A percentile compares a stretch with the other conserved stretches of the same genome.
Evolutionary conservation across 2,329 filamentous ascomycete genomes (phyloP).

Genomic region (Alternaria dauci): DNA sequence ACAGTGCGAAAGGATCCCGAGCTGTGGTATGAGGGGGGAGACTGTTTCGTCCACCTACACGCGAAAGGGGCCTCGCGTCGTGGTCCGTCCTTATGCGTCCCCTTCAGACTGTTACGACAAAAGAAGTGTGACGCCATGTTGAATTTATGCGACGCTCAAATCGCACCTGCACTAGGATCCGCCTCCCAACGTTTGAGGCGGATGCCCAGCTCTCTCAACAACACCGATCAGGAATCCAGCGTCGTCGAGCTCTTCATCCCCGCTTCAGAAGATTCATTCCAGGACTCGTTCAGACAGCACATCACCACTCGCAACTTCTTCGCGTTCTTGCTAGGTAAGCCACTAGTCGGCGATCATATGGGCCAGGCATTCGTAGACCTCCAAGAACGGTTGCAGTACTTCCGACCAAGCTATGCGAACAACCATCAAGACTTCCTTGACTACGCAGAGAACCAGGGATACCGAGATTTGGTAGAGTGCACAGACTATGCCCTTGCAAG

Average conservation of each 20-base stretch:
- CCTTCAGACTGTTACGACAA: constrained; percentile 65
- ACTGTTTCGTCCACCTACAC: constrained; percentile 76
- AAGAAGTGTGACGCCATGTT: constrained; percentile 69
- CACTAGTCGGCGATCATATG: constrained; percentile 73
- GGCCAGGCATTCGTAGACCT: constrained; percentile 70
- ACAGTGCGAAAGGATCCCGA: constrained; percentile 68
- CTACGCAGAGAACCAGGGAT: constrained; percentile 75
- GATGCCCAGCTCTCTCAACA: constrained; percentile 47
- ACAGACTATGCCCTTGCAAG: constrained; percentile 74
- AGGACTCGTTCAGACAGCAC: constrained; percentile 69
- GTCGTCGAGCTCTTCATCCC: constrained; percentile 73
- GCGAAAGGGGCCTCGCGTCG: constrained; percentile 69
- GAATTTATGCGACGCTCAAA: constrained; percentile 53
- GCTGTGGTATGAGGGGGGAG: constrained; percentile 72
- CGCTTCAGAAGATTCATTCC: constrained; percentile 63
- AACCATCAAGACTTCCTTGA: constrained; percentile 68
- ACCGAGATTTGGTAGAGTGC: constrained; percentile 70
- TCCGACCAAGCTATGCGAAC: constrained; percentile 62
- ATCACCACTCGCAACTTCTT: constrained; percentile 78
- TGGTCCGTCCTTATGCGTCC: constrained; percentile 73
- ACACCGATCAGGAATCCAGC: constrained; percentile 47
- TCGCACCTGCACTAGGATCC: constrained; percentile 25
- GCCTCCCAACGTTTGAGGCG: constrained; percentile 18
- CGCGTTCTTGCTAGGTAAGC: constrained; percentile 71
- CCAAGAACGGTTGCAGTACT: constrained; percentile 71